A percentile compares a stretch with the other conserved stretches of the same genome.
phyloP scores from a whole-genome alignment of 2,329 filamentous ascomycete genomes.

The Emergomyces pasteurianus region DNA sequence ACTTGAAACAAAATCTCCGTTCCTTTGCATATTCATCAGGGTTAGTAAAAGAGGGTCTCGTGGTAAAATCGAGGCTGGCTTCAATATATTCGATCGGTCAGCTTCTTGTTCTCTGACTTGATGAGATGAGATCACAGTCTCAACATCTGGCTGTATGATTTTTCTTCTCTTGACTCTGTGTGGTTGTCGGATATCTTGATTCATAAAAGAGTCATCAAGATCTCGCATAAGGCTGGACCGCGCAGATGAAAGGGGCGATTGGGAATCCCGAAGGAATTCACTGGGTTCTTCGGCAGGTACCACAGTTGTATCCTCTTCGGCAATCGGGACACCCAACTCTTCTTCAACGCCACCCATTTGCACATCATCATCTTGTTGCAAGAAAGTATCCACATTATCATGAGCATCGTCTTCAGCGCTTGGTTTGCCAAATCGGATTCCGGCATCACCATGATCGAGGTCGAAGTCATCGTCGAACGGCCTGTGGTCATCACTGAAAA shows the following conservation, averaged over 20 bases:
- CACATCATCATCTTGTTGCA: constrained; percentile 45
- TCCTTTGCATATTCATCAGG: constrained; percentile 84
- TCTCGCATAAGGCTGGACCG: constrained; percentile 44
- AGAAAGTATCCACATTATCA: constrained; percentile 48
- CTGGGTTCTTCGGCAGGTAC: constrained; percentile 16
- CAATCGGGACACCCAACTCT: constrained; percentile 48
- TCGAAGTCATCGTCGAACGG: constrained; percentile 41
- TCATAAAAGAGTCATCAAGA: constrained; percentile 47
- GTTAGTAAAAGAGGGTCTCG: constrained; percentile 77
- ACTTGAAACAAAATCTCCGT: constrained; percentile 75
- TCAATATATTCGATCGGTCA: constrained; percentile 76
- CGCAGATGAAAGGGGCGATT: constrained; percentile 44
- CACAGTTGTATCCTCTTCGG: constrained; percentile 35
- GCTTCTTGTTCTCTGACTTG: constrained; percentile 79
- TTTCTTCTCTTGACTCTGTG: constrained; percentile 71
- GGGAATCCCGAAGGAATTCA: constrained; percentile 32
- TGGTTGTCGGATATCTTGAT: constrained; percentile 48
- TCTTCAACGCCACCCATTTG: constrained; percentile 35
- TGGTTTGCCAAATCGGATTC: constrained; percentile 30
- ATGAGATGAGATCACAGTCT: constrained; percentile 62
- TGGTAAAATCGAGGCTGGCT: constrained; percentile 69
- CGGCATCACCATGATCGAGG: constrained; percentile 39
- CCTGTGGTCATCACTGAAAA: constrained; percentile 49
- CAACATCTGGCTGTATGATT: constrained; percentile 66
- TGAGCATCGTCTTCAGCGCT: constrained; percentile 25